Evolutionary conservation across 306 rosid genomes (phyloP).

Genomic region (Lupinus albus): DNA sequence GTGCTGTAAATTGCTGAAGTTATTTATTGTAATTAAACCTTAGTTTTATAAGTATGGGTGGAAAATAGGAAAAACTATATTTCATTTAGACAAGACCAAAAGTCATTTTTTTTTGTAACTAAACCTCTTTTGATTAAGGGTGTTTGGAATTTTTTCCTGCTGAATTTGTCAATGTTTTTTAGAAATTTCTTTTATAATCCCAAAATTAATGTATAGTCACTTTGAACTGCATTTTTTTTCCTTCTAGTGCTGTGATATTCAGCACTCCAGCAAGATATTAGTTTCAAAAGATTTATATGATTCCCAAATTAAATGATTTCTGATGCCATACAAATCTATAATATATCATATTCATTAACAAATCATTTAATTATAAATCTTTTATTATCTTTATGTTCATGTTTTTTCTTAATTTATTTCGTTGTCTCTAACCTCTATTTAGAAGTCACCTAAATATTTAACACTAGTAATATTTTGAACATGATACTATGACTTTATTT

Average conservation of each 20-base stretch:
- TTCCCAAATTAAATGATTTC: too few species aligned
- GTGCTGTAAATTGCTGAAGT: constrained; percentile 52
- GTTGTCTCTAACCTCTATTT: too few species aligned
- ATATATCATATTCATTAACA: too few species aligned
- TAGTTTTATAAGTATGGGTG: constrained; percentile 47
- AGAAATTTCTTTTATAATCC: constrained; percentile 33
- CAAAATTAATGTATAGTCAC: constrained; percentile 41
- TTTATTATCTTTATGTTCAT: too few species aligned
- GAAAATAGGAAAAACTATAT: constrained; percentile 46
- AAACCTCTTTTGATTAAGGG: constrained; percentile 40
- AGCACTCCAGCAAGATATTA: constrained; percentile 3
- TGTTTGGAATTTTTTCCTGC: constrained; percentile 43
- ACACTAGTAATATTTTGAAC: too few species aligned
- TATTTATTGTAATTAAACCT: constrained; percentile 47
- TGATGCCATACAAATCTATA: too few species aligned
- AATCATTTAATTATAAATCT: too few species aligned
- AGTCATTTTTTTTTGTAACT: constrained; percentile 28
- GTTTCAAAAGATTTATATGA: background rate
- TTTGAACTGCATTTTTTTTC: constrained; percentile 35
- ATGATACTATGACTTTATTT: too few species aligned
- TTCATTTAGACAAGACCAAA: constrained; percentile 47
- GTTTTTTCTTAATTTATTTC: too few species aligned
- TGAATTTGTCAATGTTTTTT: constrained; percentile 46
- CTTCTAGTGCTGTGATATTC: constrained; percentile 41
- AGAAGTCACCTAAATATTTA: too few species aligned